phyloP scores from a whole-genome alignment of 2,329 filamentous ascomycete genomes.

The Alternaria gaisen region DNA sequence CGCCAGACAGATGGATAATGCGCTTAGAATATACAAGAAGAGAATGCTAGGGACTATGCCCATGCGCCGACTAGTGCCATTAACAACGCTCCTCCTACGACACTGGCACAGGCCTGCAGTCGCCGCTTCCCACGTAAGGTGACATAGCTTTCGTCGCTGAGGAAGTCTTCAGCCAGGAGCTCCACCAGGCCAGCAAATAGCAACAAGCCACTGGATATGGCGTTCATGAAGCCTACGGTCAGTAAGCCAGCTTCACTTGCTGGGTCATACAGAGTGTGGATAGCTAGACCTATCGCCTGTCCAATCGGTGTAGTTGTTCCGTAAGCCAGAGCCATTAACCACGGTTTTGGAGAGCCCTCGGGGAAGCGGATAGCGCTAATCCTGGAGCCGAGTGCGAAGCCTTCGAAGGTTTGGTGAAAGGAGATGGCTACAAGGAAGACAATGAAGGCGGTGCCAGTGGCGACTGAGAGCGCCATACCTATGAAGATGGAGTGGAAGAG shows the following conservation, averaged over 20 bases:
- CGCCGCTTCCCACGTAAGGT: conserved; percentile 65
- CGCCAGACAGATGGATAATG: conserved; percentile 16
- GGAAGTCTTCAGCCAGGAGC: conserved; percentile 60
- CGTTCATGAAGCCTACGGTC: conserved; percentile 62
- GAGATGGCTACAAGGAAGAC: conserved; percentile 73
- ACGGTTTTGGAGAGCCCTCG: conserved; percentile 76
- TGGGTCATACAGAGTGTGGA: conserved; percentile 62
- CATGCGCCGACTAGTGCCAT: conserved; percentile 75
- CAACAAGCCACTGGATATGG: conserved; percentile 58
- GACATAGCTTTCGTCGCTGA: conserved; percentile 71
- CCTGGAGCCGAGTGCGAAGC: conserved; percentile 74
- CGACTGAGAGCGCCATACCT: conserved; percentile 75
- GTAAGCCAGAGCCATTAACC: conserved; percentile 71
- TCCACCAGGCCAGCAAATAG: conserved; percentile 62
- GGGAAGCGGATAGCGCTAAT: conserved; percentile 77
- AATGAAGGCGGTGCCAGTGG: conserved; percentile 70
- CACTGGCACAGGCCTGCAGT: conserved; percentile 68
- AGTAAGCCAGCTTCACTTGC: conserved; percentile 58
- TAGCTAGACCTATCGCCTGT: conserved; percentile 59
- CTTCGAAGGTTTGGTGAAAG: conserved; percentile 76
- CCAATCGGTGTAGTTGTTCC: conserved; percentile 65
- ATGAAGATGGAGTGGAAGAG: conserved; percentile 82
- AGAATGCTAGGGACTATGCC: conserved; percentile 53
- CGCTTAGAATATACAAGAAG: conserved; percentile 1
- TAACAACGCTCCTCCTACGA: conserved; percentile 66